phyloP scores from a whole-genome alignment of 257 asterid genomes.

The Gynochthodes officinalis region DNA sequence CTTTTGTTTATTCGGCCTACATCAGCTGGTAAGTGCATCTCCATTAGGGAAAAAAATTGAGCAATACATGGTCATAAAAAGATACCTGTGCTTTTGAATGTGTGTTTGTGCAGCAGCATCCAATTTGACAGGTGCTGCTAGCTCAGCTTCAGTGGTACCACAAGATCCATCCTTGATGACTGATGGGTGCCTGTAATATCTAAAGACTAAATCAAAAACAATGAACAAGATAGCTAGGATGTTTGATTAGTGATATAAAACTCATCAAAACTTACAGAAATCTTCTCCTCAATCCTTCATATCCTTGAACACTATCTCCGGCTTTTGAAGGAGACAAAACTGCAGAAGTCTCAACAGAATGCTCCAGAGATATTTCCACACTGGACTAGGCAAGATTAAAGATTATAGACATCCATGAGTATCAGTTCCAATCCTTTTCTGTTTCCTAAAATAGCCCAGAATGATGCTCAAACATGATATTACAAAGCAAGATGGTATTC shows the following conservation, averaged over 20 bases:
- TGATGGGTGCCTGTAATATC: constrained; percentile 48
- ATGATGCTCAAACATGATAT: neutral
- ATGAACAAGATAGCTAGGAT: constrained; percentile 3
- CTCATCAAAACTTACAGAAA: constrained; percentile 41
- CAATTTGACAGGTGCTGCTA: constrained; percentile 56
- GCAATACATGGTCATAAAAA: neutral
- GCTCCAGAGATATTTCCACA: constrained; percentile 35
- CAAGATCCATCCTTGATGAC: constrained; percentile 37
- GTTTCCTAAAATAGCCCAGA: neutral
- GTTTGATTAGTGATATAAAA: neutral
- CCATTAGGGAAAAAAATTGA: constrained; percentile 7
- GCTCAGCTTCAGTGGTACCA: constrained; percentile 36
- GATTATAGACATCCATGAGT: neutral
- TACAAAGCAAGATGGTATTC: neutral
- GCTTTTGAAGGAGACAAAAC: constrained; percentile 42
- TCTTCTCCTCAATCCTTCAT: constrained; percentile 84
- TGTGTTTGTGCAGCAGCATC: constrained; percentile 77
- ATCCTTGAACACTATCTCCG: constrained; percentile 42
- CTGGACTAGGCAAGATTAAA: constrained; percentile 34
- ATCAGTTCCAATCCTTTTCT: neutral
- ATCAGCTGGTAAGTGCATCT: neutral
- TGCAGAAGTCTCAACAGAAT: constrained; percentile 35
- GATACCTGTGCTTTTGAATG: constrained; percentile 83
- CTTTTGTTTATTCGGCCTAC: neutral
- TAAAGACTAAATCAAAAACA: constrained; percentile 20